Base-by-base conservation (phyloP, 129 eudicot genomes). In the Mikania micrantha region DNA sequence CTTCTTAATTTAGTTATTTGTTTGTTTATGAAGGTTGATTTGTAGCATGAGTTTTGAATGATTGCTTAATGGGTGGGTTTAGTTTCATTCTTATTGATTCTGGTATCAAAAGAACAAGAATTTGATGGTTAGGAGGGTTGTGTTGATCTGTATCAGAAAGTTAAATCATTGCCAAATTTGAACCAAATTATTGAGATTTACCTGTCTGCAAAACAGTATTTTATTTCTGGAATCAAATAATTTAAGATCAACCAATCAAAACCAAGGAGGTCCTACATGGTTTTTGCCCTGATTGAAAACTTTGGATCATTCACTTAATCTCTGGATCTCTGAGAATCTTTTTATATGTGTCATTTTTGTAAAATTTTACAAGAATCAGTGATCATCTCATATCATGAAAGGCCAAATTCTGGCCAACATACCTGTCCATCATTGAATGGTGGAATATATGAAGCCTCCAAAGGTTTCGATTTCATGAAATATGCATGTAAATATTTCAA, bases 81-180 rank as follows among this genome's bases (percentile, higher is more conserved):
- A 32, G 39, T 21, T 57, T 32, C 13, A 24, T 17, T 17, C 35
- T 60, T 48, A 38, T 39, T 64, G 17, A 73, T 62, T n/a, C 0
- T 40, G 60, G 73, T 21, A 57, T 75, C 32, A 34, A 60, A 59
- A 67, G 63, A 57, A 11, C 52, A 58, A 67, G 27, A 45, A 1
- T 44, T 34, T 75, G 52, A 22, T 60, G 49, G 69, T 19, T 29
- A 17, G 10, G 69, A 72, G 41, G 64, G 34, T 47, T 34, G 38
- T 62, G 70, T 59, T 67, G 54, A 67, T 47, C 63, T 34, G 54
- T 75, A 3, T 34, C 58, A 67, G 62, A 39, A 47, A 73, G 54
- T 35, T 73, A 2, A 32, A 75, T 67, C 31, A 67, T 67, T 59
- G 39, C 34, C 36, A 7, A 34, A 34, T 58, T 60, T 66, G 60